A percentile compares a stretch with the other conserved stretches of the same genome.
Evolutionary conservation across 2,329 filamentous ascomycete genomes (phyloP).

Genomic region (Coleophoma eucalyptorum): DNA sequence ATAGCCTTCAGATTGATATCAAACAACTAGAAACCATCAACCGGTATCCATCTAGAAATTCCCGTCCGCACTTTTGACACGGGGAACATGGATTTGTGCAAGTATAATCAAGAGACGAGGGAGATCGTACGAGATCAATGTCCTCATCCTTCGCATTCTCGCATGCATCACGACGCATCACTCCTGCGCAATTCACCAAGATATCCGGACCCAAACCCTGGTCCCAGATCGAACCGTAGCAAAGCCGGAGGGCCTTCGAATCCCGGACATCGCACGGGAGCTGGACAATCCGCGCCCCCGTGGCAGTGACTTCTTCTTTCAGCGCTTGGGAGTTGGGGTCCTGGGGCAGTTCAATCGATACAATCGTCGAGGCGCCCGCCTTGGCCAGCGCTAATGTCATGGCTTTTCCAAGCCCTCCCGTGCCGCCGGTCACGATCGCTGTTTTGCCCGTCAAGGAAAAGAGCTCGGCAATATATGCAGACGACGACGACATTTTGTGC

Average conservation of each 20-base stretch:
- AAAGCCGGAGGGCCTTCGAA: neutral
- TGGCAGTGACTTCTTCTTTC: constrained; percentile 23
- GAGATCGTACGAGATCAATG: too few relatives aligned
- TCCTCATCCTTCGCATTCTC: too few relatives aligned
- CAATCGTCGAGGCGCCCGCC: constrained; percentile 24
- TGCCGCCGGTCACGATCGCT: constrained; percentile 22
- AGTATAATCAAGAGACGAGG: too few relatives aligned
- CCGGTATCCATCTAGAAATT: neutral
- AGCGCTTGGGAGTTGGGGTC: too few relatives aligned
- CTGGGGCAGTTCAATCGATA: too few relatives aligned
- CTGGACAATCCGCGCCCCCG: constrained; percentile 14
- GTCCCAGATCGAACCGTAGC: constrained; percentile 27
- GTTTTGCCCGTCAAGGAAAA: constrained; percentile 22
- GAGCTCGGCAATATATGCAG: constrained; percentile 5
- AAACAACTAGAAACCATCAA: constrained; percentile 48
- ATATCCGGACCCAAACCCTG: constrained; percentile 55
- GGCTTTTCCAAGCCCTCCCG: constrained; percentile 20
- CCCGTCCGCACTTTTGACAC: neutral
- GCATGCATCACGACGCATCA: too few relatives aligned
- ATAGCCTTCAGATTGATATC: constrained; percentile 80
- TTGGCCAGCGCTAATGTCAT: constrained; percentile 22
- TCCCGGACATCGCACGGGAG: neutral
- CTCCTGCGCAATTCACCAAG: constrained; percentile 71
- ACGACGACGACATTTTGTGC: neutral
- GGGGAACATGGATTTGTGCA: constrained; percentile 61